Percentiles rank a stretch among this genome's conserved stretches.
These are phyloP conservation scores for Macrophomina pseudophaseolina DNA, from an alignment of 2,329 filamentous ascomycete species.

Conservation along the genomic window DNA sequence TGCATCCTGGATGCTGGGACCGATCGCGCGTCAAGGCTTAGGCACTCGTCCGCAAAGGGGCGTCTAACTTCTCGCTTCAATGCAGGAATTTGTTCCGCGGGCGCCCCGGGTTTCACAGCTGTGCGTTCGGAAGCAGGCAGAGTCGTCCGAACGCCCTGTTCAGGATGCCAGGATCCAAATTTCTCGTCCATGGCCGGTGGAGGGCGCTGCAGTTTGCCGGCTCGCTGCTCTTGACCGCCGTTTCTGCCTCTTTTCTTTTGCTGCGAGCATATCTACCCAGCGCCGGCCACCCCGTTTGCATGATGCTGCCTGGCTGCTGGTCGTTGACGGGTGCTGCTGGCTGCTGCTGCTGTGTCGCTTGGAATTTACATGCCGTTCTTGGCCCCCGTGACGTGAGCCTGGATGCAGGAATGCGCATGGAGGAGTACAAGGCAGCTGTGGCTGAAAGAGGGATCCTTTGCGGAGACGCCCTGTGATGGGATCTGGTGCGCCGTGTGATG, in stretches of 20 bases:
- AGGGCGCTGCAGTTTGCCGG: background rate
- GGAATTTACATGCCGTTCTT: slow-evolving; percentile 19
- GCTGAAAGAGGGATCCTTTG: slow-evolving; percentile 19
- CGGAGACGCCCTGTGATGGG: slow-evolving; percentile 10
- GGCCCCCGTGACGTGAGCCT: slow-evolving; percentile 24
- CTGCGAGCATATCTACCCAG: background rate
- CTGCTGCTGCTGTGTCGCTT: background rate
- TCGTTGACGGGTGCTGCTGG: no score
- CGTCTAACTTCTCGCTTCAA: slow-evolving; percentile 29
- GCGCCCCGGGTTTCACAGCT: slow-evolving; percentile 25
- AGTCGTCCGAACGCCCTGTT: slow-evolving; percentile 23
- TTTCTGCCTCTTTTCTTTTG: slow-evolving; percentile 23
- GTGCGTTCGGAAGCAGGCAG: slow-evolving; percentile 24
- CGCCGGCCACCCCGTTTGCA: background rate
- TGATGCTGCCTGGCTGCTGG: background rate
- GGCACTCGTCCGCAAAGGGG: slow-evolving; percentile 30
- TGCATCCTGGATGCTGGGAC: slow-evolving; percentile 40
- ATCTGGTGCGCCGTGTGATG: slow-evolving; percentile 21
- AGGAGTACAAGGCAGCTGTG: slow-evolving; percentile 19
- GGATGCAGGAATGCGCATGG: slow-evolving; percentile 23
- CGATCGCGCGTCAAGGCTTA: slow-evolving; percentile 25
- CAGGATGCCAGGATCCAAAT: slow-evolving; percentile 18
- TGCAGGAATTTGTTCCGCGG: slow-evolving; percentile 27
- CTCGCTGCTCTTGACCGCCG: slow-evolving; percentile 24
- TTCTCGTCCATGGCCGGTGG: slow-evolving; percentile 4